Conservation (phyloP, 306 rosid species). For the Cucurbita argyrosperma region DNA sequence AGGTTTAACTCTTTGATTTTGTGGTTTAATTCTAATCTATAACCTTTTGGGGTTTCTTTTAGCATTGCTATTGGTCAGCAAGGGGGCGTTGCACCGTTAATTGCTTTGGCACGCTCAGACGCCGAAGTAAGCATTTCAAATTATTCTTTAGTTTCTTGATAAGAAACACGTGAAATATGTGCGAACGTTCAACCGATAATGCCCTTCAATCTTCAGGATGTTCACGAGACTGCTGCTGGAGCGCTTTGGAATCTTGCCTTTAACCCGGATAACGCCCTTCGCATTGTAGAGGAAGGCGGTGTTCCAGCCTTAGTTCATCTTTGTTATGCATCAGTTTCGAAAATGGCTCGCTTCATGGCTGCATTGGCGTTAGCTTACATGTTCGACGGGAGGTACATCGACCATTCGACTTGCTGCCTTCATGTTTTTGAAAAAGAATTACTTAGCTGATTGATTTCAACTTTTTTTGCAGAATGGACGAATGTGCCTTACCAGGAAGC, state of each 20-base stretch:
- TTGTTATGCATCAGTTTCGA: conserved; percentile 81
- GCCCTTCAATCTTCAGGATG: conserved; percentile 48
- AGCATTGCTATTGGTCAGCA: conserved; percentile 97
- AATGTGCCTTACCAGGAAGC: conserved; percentile 54
- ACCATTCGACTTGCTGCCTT: neutral
- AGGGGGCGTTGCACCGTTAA: conserved; percentile 98
- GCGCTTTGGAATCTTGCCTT: conserved; percentile 99
- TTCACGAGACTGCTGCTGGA: conserved; percentile 99
- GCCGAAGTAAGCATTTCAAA: conserved; percentile 58
- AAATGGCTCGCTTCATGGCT: conserved; percentile 99
- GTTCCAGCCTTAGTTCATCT: conserved; percentile 90
- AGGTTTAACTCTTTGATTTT: neutral
- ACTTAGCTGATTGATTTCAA: neutral
- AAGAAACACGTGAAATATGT: neutral
- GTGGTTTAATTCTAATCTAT: neutral
- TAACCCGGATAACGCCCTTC: conserved; percentile 91
- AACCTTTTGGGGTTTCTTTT: conserved; percentile 5
- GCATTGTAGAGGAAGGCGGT: conserved; percentile 97
- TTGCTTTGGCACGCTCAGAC: conserved; percentile 86
- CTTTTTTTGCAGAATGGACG: conserved; percentile 81
- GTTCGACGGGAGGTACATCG: conserved; percentile 90
- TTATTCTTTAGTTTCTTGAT: neutral
- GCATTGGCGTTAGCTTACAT: conserved; percentile 96
- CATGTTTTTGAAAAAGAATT: neutral
- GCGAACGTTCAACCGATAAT: neutral